These are phyloP conservation scores for Suillus decipiens DNA, from an alignment of 768 basidiomycete genomes.

Conservation along the genomic window DNA sequence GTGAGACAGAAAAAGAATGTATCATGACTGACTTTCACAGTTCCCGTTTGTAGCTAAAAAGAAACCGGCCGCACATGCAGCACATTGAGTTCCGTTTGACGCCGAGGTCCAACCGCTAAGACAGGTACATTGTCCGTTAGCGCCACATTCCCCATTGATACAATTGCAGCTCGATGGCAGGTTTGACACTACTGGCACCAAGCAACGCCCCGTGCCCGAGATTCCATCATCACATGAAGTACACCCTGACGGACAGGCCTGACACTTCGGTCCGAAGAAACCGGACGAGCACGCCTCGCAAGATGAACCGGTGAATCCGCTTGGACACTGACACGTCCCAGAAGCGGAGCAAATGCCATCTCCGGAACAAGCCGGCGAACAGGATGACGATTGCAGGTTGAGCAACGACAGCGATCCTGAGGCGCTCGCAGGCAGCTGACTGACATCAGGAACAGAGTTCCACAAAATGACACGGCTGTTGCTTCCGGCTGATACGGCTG, in stretches of 20 bases:
- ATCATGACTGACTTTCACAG: slow-evolving; percentile 58
- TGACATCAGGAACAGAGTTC: slow-evolving; percentile 76
- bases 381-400: slow-evolving; percentile 71
- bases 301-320: slow-evolving; percentile 74
- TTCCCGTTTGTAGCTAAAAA: slow-evolving; percentile 70
- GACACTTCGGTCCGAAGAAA: slow-evolving; percentile 75
- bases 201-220: slow-evolving; percentile 74
- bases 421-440: slow-evolving; percentile 59
- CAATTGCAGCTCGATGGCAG: slow-evolving; percentile 76
- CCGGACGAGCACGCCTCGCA: slow-evolving; percentile 79
- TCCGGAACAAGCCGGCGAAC: slow-evolving; percentile 75
- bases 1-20: not conserved
- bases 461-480: slow-evolving; percentile 69
- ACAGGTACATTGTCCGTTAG: slow-evolving; percentile 72
- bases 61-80: slow-evolving; percentile 73
- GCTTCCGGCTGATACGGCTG: slow-evolving; percentile 56
- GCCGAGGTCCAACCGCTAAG: slow-evolving; percentile 74
- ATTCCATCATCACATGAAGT: slow-evolving; percentile 76
- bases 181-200: slow-evolving; percentile 49
- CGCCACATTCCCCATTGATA: slow-evolving; percentile 73
- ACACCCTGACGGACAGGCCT: slow-evolving; percentile 71
- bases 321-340: slow-evolving; percentile 70
- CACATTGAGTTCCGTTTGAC: slow-evolving; percentile 74
- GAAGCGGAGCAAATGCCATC: slow-evolving; percentile 70
- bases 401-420: slow-evolving; percentile 58